phyloP scores from a whole-genome alignment of 306 rosid species.

The Arachis hypogaea region DNA sequence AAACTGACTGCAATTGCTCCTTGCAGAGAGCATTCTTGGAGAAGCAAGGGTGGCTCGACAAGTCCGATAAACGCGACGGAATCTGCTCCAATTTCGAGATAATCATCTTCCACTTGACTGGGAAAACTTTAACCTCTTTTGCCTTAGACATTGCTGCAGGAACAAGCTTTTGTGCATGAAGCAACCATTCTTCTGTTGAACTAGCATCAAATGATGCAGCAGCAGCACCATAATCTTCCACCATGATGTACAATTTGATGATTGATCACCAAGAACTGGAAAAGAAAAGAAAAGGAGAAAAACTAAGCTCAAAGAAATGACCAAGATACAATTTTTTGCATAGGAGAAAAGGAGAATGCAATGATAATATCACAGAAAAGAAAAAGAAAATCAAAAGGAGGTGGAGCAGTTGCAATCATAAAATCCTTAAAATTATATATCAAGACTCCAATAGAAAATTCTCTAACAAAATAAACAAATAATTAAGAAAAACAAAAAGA shows the following conservation, averaged over 20 bases:
- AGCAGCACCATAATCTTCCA: slow-evolving; percentile 50
- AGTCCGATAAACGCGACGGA: slow-evolving; percentile 75
- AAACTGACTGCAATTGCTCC: slow-evolving; percentile 90
- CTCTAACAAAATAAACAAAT: background rate
- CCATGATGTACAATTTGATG: slow-evolving; percentile 74
- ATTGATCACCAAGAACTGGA: slow-evolving; percentile 36
- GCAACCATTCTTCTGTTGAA: slow-evolving; percentile 73
- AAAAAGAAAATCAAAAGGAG: slow-evolving; percentile 42
- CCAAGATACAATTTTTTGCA: slow-evolving; percentile 34
- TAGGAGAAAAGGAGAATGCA: slow-evolving; percentile 21
- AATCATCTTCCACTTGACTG: slow-evolving; percentile 88
- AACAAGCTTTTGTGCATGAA: slow-evolving; percentile 67
- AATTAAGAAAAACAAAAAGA: slow-evolving; percentile 1
- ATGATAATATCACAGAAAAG: slow-evolving; percentile 41
- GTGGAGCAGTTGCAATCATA: slow-evolving; percentile 74
- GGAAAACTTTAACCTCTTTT: slow-evolving; percentile 72
- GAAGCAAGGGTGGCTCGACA: slow-evolving; percentile 96
- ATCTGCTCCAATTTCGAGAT: slow-evolving; percentile 79
- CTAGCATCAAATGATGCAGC: slow-evolving; percentile 36
- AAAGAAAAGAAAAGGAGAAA: slow-evolving; percentile 37
- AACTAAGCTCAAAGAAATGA: slow-evolving; percentile 49
- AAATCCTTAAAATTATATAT: slow-evolving; percentile 50
- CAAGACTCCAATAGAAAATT: slow-evolving; percentile 46
- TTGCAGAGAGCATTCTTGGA: slow-evolving; percentile 84
- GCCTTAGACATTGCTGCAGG: slow-evolving; percentile 71